Conservation (phyloP, 1,284 basidiomycete species). For the Schizophyllum commune region DNA sequence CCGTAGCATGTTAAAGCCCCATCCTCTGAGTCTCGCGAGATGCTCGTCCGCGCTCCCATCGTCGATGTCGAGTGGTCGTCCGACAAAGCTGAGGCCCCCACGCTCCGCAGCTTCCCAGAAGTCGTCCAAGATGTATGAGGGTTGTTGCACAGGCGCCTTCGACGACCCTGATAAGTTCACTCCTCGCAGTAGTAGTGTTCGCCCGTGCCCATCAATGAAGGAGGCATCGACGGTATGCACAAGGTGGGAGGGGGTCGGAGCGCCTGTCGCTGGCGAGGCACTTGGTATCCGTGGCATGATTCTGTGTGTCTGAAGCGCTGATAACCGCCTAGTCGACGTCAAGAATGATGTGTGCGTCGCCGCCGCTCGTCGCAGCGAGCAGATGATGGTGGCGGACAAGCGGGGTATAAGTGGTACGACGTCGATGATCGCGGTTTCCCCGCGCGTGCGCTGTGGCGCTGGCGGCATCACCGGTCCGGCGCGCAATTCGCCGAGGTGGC, state of each 20-base stretch:
- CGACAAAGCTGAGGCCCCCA: conserved; percentile 69
- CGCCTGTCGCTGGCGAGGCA: neutral
- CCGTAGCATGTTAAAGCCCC: conserved; percentile 94
- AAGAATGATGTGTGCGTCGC: too few species aligned
- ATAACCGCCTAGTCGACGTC: too few species aligned
- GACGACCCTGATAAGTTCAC: conserved; percentile 88
- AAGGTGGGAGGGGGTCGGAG: neutral
- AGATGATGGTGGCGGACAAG: too few species aligned
- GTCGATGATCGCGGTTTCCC: too few species aligned
- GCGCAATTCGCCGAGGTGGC: too few species aligned
- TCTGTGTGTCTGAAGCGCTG: too few species aligned
- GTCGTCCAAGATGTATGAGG: conserved; percentile 59
- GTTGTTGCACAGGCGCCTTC: conserved; percentile 74
- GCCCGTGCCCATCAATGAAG: conserved; percentile 33
- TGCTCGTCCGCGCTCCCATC: conserved; percentile 88
- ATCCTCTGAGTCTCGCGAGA: conserved; percentile 75
- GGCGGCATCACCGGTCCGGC: too few species aligned
- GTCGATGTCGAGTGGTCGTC: conserved; percentile 74
- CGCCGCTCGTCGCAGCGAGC: conserved; percentile 14
- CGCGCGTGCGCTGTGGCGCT: too few species aligned
- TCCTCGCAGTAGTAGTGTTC: conserved; percentile 83
- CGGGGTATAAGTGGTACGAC: too few species aligned
- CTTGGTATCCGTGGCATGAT: conserved; percentile 13
- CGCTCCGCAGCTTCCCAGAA: conserved; percentile 86
- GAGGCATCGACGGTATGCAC: neutral